Conservation (phyloP, 2,329 filamentous ascomycete genomes). For the Hypoxylon sp. region DNA sequence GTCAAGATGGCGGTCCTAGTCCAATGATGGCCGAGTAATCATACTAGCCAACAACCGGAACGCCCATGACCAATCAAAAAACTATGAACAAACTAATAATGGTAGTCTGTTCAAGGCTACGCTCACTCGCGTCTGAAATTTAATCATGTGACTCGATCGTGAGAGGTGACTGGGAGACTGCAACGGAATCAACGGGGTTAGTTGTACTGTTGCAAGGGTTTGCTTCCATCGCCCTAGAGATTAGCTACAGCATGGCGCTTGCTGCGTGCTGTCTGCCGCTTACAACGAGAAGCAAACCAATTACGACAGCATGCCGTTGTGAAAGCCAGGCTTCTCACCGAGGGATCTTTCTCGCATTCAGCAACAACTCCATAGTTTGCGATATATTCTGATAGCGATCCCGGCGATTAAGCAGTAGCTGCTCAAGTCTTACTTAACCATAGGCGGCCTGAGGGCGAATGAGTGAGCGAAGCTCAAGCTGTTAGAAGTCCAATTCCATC, state of each 20-base stretch:
- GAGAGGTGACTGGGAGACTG: conserved; percentile 5
- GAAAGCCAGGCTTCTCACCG: conserved; percentile 21
- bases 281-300: conserved; percentile 17
- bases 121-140: conserved; percentile 35
- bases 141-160: conserved; percentile 45
- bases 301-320: conserved; percentile 17
- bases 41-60: conserved; percentile 19
- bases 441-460: conserved; percentile 25
- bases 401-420: conserved; percentile 16
- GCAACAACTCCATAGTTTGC: conserved; percentile 15
- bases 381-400: conserved; percentile 14
- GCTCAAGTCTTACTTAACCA: conserved; percentile 17
- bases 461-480: conserved; percentile 4
- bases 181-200: conserved; percentile 2
- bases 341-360: conserved; percentile 19
- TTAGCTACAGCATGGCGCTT: conserved; percentile 1
- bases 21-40: conserved; percentile 18
- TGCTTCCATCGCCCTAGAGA: conserved; percentile 4
- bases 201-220: conserved; percentile 10
- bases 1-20: conserved; percentile 22
- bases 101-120: conserved; percentile 27
- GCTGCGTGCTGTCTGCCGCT: conserved; percentile 6
- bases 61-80: conserved; percentile 33
- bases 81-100: conserved; percentile 20
- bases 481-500: neutral